Evolutionary conservation across 192 early-diverging fungal species (phyloP), one percentile per base, ranked within the genome.

Genomic region (Gryganskiella cystojenkinii): DNA sequence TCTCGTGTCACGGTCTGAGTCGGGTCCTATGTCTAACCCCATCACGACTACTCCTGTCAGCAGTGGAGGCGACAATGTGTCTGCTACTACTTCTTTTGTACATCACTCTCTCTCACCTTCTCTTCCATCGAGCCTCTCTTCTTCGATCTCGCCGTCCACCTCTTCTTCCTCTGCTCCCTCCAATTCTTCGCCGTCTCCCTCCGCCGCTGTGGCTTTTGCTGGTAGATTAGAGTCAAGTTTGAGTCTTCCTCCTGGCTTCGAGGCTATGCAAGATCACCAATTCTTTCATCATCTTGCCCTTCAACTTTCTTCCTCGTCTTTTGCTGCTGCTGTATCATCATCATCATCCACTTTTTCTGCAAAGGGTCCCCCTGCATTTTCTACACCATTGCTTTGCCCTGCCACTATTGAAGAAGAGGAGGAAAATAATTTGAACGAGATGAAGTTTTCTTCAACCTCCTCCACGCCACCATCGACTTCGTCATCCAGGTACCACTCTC

Each of bases 281-380:
- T 30, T 63, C 43, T 47, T 64, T 55, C 61, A 64, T 13, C 60
- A 71, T 2, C 44, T 42, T 49, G 47, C 54, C 20, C 55, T 34
- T n/a, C 70, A 71, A 46, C 70, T 57, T 9, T 37, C n/a, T n/a
- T n/a, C n/a, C n/a, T n/a, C n/a, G n/a, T n/a, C 46, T 13, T 40
- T 5, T 40, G 7, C 37, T 40, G 13, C 37, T 9, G 37, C 37
- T 9, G 37, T 5, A 40, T 9, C 37, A 9, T 5, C 37, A 40
- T 40, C 37, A 40, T 40, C 37, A 40, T 31, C 56, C 4, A 22
- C 56, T 14, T 58, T 37, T 4, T 42, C 58, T 5, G 40, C 43
- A 30, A 19, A 35, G 24, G 34, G 34, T 2, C 30, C 24, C 9
- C 22, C 56, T 15, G 56, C 22, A 0, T 58, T 33, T 10, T 35